phyloP scores from a whole-genome alignment of 192 early-diverging fungal species.

The Coemansia sp. region DNA sequence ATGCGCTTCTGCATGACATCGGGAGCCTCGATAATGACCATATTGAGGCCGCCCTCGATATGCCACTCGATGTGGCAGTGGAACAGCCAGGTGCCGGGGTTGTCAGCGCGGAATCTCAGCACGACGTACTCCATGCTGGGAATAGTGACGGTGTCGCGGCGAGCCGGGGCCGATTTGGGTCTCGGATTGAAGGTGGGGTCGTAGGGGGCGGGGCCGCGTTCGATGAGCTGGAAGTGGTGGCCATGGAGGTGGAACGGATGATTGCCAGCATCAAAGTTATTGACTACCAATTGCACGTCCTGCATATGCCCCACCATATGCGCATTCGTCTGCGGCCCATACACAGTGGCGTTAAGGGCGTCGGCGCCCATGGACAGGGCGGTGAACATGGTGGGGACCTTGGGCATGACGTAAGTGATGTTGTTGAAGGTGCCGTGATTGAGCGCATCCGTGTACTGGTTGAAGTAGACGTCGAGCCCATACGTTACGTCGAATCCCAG shows the following conservation, averaged over 20 bases:
- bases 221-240: conserved; percentile 77
- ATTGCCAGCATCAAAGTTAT: conserved; percentile 69
- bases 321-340: conserved; percentile 65
- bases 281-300: conserved; percentile 68
- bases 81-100: conserved; percentile 80
- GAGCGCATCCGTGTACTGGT: conserved; percentile 65
- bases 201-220: conserved; percentile 60
- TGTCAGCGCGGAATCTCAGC: conserved; percentile 75
- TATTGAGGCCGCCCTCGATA: conserved; percentile 69
- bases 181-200: conserved; percentile 47
- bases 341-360: conserved; percentile 53
- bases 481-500: conserved; percentile 52
- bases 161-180: conserved; percentile 56
- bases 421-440: conserved; percentile 85
- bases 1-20: conserved; percentile 57
- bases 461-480: conserved; percentile 61
- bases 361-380: conserved; percentile 60
- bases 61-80: conserved; percentile 76
- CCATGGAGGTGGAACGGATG: conserved; percentile 88
- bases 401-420: conserved; percentile 62
- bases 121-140: conserved; percentile 65
- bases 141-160: conserved; percentile 76
- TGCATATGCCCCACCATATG: conserved; percentile 63
- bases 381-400: conserved; percentile 65
- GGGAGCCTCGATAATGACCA: conserved; percentile 71